phyloP scores from a whole-genome alignment of 2,329 filamentous ascomycete species.

The Penicillium sp. region DNA sequence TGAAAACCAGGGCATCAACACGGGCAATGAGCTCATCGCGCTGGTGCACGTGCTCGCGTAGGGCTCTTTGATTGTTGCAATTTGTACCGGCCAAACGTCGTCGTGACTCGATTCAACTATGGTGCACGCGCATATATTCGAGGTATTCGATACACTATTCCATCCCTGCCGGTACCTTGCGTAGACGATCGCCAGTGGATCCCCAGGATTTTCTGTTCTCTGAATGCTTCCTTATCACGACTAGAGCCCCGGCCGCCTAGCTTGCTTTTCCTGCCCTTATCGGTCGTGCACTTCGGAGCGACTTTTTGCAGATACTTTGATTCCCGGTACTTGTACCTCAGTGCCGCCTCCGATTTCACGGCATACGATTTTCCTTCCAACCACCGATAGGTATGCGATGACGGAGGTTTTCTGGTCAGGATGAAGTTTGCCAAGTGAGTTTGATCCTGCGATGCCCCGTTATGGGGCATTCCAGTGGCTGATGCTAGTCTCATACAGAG shows the following conservation, averaged over 20 bases:
- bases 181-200: conserved; percentile 1
- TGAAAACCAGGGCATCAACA: conserved; percentile 6
- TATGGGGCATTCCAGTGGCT: conserved; percentile 19
- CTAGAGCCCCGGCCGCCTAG: not conserved
- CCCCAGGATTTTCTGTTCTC: not conserved
- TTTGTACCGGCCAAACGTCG: not conserved
- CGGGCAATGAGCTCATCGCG: conserved; percentile 16
- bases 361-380: not conserved
- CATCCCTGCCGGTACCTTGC: not conserved
- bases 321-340: not conserved
- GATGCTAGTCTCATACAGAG: conserved; percentile 45
- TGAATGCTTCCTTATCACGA: not conserved
- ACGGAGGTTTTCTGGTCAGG: conserved; percentile 19
- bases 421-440: conserved; percentile 65
- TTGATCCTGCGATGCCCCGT: conserved; percentile 2
- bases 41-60: conserved; percentile 20
- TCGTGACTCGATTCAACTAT: not conserved
- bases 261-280: not conserved
- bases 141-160: conserved; percentile 1
- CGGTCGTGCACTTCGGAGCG: not conserved
- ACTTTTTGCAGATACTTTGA: not conserved
- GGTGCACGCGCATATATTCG: not conserved
- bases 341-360: not conserved
- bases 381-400: conserved; percentile 16
- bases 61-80: conserved; percentile 10